These are phyloP conservation scores for Colletotrichum plurivorum DNA, from an alignment of 2,329 filamentous ascomycete genomes.

Conservation along the genomic window DNA sequence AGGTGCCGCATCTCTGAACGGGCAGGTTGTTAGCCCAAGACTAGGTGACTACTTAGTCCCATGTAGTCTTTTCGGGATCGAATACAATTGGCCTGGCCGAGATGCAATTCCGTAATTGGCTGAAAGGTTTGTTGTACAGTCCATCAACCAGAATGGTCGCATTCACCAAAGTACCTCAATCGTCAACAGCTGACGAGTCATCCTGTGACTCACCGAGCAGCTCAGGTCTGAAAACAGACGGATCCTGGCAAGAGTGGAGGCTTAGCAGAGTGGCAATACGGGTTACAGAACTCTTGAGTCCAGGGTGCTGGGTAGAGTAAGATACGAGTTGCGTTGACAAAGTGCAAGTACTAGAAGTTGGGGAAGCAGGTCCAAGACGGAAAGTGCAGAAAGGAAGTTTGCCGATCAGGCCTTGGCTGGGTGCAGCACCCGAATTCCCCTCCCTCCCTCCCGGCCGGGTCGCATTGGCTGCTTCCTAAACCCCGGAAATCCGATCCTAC, in stretches of 20 bases:
- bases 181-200: slow-evolving; percentile 6
- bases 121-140: not conserved
- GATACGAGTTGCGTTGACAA: not conserved
- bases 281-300: no score
- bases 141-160: not conserved
- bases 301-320: not conserved
- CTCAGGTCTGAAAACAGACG: not conserved
- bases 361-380: no score
- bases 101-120: not conserved
- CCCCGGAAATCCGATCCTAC: no score
- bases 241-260: not conserved
- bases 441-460: no score
- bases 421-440: no score
- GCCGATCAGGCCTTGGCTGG: no score
- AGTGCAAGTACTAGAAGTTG: no score
- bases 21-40: not conserved
- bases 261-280: not conserved
- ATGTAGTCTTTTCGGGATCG: not conserved
- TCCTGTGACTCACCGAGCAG: slow-evolving; percentile 8
- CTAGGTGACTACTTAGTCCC: not conserved
- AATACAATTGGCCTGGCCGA: slow-evolving; percentile 3
- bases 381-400: no score
- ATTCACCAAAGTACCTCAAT: not conserved
- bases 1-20: not conserved
- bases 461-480: no score